phyloP scores from a whole-genome alignment of 371 early-diverging fungal species.

The Haplosporangium sp. region DNA sequence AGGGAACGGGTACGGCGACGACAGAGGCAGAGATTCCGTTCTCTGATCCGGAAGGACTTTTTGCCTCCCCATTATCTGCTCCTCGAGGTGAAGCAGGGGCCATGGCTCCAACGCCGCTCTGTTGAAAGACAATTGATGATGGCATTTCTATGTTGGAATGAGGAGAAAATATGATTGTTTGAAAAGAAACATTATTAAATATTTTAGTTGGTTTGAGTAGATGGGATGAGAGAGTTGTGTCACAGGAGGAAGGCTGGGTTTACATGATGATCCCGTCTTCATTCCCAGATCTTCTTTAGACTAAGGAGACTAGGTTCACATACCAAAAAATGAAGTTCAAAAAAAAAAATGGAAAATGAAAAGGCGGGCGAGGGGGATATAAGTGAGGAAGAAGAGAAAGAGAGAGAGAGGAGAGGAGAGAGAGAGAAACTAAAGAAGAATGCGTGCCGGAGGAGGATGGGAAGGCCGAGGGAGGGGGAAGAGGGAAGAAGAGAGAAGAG shows the following conservation, averaged over 20 bases:
- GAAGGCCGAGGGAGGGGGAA: constrained; percentile 15
- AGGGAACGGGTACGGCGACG: constrained; percentile 50
- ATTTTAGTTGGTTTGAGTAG: neutral
- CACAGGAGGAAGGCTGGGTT: too few relatives aligned
- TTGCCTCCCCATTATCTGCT: constrained; percentile 43
- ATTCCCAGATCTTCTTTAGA: too few relatives aligned
- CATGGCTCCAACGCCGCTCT: constrained; percentile 50
- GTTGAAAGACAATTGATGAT: constrained; percentile 54
- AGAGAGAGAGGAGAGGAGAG: neutral
- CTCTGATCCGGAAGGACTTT: constrained; percentile 45
- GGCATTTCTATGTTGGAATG: constrained; percentile 28
- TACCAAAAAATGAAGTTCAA: constrained; percentile 1
- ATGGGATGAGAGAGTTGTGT: neutral
- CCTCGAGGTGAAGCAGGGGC: constrained; percentile 49
- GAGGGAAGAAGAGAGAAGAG: constrained; percentile 6
- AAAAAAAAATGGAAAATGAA: neutral
- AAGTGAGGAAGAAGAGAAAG: neutral
- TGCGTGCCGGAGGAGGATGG: constrained; percentile 10
- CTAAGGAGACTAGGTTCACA: neutral
- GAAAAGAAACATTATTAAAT: neutral
- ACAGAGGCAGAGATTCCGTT: constrained; percentile 16
- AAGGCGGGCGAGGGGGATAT: constrained; percentile 7
- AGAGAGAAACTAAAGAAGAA: neutral
- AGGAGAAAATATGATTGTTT: neutral
- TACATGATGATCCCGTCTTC: too few relatives aligned